phyloP scores from a whole-genome alignment of 2,329 filamentous ascomycete species.

The Pseudogymnoascus sp. region DNA sequence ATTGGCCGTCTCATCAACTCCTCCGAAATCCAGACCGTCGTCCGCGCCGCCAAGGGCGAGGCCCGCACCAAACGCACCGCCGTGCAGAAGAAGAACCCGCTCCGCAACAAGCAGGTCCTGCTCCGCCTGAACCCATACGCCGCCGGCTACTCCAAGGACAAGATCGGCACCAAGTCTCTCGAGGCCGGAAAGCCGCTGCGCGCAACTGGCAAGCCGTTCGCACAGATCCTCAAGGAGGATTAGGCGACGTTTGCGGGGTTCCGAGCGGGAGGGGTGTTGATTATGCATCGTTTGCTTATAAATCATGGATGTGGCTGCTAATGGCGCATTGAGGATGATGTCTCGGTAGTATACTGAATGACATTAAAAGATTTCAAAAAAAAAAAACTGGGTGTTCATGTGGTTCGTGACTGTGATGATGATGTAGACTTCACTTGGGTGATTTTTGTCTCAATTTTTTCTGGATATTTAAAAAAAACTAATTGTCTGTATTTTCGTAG shows the following conservation, averaged over 20 bases:
- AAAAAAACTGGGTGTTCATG: background rate
- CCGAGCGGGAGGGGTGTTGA: slow-evolving; percentile 7
- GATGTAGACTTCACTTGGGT: background rate
- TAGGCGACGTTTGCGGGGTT: slow-evolving; percentile 30
- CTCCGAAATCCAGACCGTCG: slow-evolving; percentile 93
- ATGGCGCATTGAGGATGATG: slow-evolving; percentile 10
- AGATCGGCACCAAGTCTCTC: slow-evolving; percentile 65
- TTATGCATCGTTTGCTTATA: slow-evolving; percentile 8
- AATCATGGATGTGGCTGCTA: slow-evolving; percentile 10
- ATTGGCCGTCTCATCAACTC: slow-evolving; percentile 98
- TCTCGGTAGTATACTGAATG: slow-evolving; percentile 8
- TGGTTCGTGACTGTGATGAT: background rate
- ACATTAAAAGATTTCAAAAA: slow-evolving; percentile 9
- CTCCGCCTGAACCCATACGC: slow-evolving; percentile 99
- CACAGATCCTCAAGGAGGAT: slow-evolving; percentile 42
- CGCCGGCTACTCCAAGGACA: slow-evolving; percentile 77
- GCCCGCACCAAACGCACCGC: slow-evolving; percentile 79
- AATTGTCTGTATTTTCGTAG: background rate
- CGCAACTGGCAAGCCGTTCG: slow-evolving; percentile 25
- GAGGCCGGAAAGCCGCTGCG: slow-evolving; percentile 52
- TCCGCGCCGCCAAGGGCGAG: slow-evolving; percentile 84
- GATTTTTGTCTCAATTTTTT: background rate
- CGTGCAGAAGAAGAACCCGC: slow-evolving; percentile 99
- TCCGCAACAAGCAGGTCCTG: slow-evolving; percentile 97
- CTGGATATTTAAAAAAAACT: background rate